Evolutionary conservation across 2,329 filamentous ascomycete species (phyloP).

Genomic region (Botrytis sinoallii): DNA sequence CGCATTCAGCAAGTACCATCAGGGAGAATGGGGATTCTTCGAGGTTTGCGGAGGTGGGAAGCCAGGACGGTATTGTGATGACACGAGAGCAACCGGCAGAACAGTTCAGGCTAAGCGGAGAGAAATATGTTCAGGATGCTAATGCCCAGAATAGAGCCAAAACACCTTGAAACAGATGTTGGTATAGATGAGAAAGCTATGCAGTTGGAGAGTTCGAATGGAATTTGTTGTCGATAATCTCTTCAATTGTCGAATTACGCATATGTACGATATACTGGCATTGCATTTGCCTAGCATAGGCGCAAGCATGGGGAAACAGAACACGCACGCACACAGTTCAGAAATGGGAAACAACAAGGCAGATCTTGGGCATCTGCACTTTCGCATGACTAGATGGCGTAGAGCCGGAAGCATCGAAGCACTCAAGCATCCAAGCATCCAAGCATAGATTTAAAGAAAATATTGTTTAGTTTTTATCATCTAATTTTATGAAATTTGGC

Average conservation of each 20-base stretch:
- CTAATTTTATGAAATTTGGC: background rate
- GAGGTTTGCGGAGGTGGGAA: background rate
- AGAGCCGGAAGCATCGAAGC: background rate
- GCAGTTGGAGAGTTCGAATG: background rate
- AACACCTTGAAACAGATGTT: background rate
- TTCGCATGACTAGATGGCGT: background rate
- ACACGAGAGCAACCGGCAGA: background rate
- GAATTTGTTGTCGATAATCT: background rate
- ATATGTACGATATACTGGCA: background rate
- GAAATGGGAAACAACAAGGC: background rate
- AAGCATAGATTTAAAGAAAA: background rate
- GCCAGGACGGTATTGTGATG: background rate
- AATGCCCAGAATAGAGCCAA: background rate
- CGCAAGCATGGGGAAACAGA: conserved; percentile 1
- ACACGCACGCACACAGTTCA: background rate
- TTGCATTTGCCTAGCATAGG: background rate
- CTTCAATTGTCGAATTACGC: background rate
- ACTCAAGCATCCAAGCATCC: background rate
- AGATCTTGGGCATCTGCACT: background rate
- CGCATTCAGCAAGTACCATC: background rate
- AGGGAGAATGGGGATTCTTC: background rate
- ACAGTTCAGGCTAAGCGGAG: background rate
- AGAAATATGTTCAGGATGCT: background rate
- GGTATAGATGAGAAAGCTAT: background rate
- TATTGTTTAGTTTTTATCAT: background rate